Conservation (phyloP, 306 rosid genomes). For the Dalbergia cochinchinensis region DNA sequence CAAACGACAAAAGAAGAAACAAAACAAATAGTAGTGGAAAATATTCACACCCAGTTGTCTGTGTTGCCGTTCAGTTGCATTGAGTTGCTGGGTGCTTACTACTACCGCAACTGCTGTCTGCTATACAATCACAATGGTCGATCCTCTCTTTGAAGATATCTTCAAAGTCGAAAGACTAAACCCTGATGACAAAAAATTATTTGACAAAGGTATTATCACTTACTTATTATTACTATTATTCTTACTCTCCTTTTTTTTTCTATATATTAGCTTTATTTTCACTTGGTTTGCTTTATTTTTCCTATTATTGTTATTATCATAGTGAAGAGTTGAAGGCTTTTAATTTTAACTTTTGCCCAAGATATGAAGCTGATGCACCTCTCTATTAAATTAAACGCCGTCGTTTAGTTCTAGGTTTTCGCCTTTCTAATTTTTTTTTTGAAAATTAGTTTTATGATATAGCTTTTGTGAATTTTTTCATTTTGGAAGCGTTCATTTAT, state of each 20-base stretch:
- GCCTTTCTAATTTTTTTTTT: neutral
- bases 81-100: neutral
- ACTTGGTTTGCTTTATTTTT: neutral
- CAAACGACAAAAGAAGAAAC: too few species aligned
- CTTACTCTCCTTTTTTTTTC: neutral
- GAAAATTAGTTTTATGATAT: neutral
- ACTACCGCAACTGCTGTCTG: too few species aligned
- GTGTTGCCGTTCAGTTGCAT: neutral
- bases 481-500: neutral
- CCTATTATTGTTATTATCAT: neutral
- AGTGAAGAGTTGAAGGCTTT: neutral
- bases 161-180: slow-evolving; percentile 68
- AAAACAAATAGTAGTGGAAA: too few species aligned
- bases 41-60: neutral
- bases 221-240: neutral
- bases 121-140: slow-evolving; percentile 58
- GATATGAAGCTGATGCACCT: neutral
- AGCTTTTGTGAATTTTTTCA: neutral
- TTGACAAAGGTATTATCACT: slow-evolving; percentile 69
- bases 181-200: slow-evolving; percentile 50
- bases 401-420: neutral
- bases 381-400: neutral
- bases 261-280: neutral
- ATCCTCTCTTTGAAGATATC: slow-evolving; percentile 86
- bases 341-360: neutral